Evolutionary conservation across 1,284 basidiomycete genomes (phyloP).

Genomic region (Sphaerobolus stellatus): DNA sequence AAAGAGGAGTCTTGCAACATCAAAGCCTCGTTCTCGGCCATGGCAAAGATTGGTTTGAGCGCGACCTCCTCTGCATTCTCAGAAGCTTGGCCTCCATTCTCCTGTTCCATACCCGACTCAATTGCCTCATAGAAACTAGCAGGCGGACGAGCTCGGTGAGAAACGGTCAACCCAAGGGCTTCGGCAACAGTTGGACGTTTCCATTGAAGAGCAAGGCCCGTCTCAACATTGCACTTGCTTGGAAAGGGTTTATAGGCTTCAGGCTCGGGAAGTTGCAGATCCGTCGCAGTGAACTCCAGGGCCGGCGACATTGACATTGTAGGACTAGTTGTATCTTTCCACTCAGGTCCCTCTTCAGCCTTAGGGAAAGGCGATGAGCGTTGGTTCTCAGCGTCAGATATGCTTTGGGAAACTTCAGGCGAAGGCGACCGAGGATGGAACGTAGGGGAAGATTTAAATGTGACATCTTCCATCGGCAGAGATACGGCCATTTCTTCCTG

Average conservation of each 20-base stretch:
- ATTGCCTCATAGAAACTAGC: neutral
- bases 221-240: neutral
- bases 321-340: no score
- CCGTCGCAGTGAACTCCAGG: no score
- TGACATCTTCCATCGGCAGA: neutral
- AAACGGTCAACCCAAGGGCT: conserved; percentile 8
- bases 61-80: no score
- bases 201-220: conserved; percentile 6
- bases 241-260: neutral
- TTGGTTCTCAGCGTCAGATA: no score
- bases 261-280: no score
- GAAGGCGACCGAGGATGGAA: neutral
- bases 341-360: no score
- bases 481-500: neutral
- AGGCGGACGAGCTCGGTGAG: conserved; percentile 4
- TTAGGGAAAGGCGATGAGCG: no score
- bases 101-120: no score
- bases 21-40: neutral
- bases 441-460: neutral
- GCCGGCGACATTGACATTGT: no score
- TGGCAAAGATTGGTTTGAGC: neutral
- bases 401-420: no score
- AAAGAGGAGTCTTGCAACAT: neutral
- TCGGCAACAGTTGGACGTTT: conserved; percentile 1
- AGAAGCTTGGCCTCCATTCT: no score